A percentile compares a stretch with the other conserved stretches of the same genome.
Evolutionary conservation across 768 basidiomycete species (phyloP).

Genomic region (Kockovaella imperatae): DNA sequence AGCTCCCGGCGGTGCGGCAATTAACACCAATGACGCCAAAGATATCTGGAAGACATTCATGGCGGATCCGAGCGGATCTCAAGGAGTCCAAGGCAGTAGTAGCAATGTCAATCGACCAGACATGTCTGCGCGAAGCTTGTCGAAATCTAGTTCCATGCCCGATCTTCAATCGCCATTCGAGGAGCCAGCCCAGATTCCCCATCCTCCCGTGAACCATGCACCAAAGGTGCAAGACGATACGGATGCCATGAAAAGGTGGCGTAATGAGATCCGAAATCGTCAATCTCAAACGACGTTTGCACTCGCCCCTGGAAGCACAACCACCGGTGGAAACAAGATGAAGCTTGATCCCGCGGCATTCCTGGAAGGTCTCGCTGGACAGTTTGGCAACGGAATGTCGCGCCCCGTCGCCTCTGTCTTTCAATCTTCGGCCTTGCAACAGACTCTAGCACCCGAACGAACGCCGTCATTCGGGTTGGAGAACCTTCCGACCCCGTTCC

Average conservation of each 20-base stretch:
- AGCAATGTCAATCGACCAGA: conserved; percentile 23
- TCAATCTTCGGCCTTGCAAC: conserved; percentile 28
- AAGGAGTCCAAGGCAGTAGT: not conserved
- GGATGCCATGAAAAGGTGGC: conserved; percentile 21
- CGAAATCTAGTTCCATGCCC: conserved; percentile 38
- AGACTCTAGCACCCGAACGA: conserved; percentile 42
- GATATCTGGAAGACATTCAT: conserved; percentile 41
- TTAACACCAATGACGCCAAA: conserved; percentile 23
- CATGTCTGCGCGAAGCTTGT: conserved; percentile 24
- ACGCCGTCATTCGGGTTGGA: conserved; percentile 31
- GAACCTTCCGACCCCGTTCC: not conserved
- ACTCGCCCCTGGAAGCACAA: not conserved
- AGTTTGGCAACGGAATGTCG: not conserved
- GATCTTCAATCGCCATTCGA: conserved; percentile 31
- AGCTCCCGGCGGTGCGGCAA: not conserved
- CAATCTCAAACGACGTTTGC: conserved; percentile 8
- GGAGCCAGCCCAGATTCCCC: not conserved
- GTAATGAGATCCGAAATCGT: conserved; percentile 24
- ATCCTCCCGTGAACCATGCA: not conserved
- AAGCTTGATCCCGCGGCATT: too few species aligned
- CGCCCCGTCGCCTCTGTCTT: conserved; percentile 31
- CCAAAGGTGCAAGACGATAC: not conserved
- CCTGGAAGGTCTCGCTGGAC: too few species aligned
- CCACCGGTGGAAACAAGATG: too few species aligned
- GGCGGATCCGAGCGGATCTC: conserved; percentile 27